Percentiles rank a stretch among this genome's conserved stretches.
Conservation (phyloP, 2,329 filamentous ascomycete genomes). For the Xylaria sp. region DNA sequence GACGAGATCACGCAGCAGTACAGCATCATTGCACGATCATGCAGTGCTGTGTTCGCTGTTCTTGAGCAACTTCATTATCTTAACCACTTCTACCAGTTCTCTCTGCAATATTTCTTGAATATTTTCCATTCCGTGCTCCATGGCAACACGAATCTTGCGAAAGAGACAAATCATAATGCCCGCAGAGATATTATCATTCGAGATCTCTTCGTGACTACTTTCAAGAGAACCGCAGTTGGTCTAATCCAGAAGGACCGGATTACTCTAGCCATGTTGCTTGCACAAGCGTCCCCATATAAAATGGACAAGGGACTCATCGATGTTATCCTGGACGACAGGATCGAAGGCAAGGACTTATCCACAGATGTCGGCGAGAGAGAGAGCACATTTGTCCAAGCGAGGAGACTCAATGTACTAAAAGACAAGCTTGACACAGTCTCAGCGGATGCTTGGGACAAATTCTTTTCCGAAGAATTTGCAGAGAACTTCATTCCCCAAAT, state of each 20-base stretch:
- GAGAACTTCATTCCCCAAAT: slow-evolving; percentile 84
- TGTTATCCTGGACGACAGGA: slow-evolving; percentile 79
- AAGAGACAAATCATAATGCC: slow-evolving; percentile 77
- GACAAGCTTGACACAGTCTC: slow-evolving; percentile 73
- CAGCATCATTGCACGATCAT: slow-evolving; percentile 90
- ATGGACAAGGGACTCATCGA: slow-evolving; percentile 95
- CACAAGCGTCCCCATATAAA: slow-evolving; percentile 93
- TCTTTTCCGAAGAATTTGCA: slow-evolving; percentile 85
- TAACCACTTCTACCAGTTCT: slow-evolving; percentile 99
- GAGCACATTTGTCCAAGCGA: slow-evolving; percentile 74
- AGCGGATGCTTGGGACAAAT: slow-evolving; percentile 77
- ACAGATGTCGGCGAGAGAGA: slow-evolving; percentile 72
- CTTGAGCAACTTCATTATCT: slow-evolving; percentile 97
- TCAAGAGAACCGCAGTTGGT: slow-evolving; percentile 92
- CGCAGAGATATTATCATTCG: slow-evolving; percentile 91
- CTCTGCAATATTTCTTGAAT: slow-evolving; percentile 95
- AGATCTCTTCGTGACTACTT: slow-evolving; percentile 90
- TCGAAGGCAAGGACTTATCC: slow-evolving; percentile 83
- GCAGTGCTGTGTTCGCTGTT: slow-evolving; percentile 96
- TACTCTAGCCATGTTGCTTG: slow-evolving; percentile 92
- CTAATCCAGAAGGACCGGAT: slow-evolving; percentile 94
- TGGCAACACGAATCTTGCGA: slow-evolving; percentile 77
- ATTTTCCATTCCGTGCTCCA: slow-evolving; percentile 95
- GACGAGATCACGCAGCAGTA: slow-evolving; percentile 96
- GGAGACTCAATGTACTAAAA: slow-evolving; percentile 78